Base-by-base conservation (phyloP, 805 yeast genomes). In the Brettanomyces sp. region DNA sequence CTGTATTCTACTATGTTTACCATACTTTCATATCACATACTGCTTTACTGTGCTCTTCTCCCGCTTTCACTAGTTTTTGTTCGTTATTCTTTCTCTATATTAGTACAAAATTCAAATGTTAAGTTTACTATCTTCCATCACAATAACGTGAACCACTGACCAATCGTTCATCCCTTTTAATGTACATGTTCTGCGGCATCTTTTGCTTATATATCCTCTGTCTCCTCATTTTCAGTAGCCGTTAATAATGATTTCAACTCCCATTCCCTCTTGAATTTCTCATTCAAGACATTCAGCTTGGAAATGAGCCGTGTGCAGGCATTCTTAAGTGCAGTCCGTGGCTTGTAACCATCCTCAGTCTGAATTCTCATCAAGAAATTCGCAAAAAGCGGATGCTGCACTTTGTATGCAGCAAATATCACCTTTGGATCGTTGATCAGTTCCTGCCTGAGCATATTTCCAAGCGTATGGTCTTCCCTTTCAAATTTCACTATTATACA, bases 381-480 rank as follows among this genome's bases (percentile, higher is more conserved):
- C 36, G 99, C 97, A 66, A 93, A 93, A 52, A 93, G 72, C 7
- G 99, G 99, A 68, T 93, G 99, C 67, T 93, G 98, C 39, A 93
- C 89, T 64, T 93, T 93, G 73, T 93, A 93, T 34, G 98, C 99
- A 39, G 95, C 98, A 63, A 90, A 93, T 34, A 93, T 63, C n/a
- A 93, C 99, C 53, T 82, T 80, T 43, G 81, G 80, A 63, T 93
- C 98, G 58, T 80, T 81, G 50, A 88, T 73, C 47, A 93, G 76
- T 62, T 91, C 96, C 28, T 90, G 81, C 60, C 95, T 77, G 49
- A 93, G 73, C 56, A 93, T 65, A 63, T 93, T 93, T 25, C 96
- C 99, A 49, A 93, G 72, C 3, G 99, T 93, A 62, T 93, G 99
- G 64, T 93, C 99, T 65, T 93, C 99, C 62, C 96, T 83, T 65